phyloP scores from a whole-genome alignment of 2,329 filamentous ascomycete species.

The Diaporthe ampelina region DNA sequence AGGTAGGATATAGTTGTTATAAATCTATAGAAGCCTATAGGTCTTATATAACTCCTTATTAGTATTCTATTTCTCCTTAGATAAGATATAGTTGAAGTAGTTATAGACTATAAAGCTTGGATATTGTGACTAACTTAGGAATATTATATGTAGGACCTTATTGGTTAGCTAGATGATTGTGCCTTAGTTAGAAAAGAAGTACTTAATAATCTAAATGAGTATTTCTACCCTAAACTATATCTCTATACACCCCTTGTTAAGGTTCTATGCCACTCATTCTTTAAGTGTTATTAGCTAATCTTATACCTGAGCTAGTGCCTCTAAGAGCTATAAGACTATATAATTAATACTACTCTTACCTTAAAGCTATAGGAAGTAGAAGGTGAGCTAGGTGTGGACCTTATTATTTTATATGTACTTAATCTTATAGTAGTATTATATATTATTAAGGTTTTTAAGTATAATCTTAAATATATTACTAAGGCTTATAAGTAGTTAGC shows the following conservation, averaged over 20 bases:
- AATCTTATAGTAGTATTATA: no score
- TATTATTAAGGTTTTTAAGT: no score
- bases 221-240: background rate
- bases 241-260: background rate
- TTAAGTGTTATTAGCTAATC: background rate
- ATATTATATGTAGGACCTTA: conserved; percentile 4
- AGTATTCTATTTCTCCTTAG: background rate
- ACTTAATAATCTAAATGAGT: background rate
- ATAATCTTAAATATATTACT: no score
- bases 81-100: background rate
- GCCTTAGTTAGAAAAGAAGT: background rate
- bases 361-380: no score
- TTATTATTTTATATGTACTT: no score
- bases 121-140: background rate
- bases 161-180: background rate
- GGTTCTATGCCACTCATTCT: background rate
- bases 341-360: no score
- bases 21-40: background rate
- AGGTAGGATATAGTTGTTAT: background rate
- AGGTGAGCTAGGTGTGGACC: no score
- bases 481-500: no score
- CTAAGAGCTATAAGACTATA: no score
- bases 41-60: no score
- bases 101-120: background rate
- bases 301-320: background rate